phyloP scores from a whole-genome alignment of 2,329 filamentous ascomycete genomes.

The Claviceps digitariae region DNA sequence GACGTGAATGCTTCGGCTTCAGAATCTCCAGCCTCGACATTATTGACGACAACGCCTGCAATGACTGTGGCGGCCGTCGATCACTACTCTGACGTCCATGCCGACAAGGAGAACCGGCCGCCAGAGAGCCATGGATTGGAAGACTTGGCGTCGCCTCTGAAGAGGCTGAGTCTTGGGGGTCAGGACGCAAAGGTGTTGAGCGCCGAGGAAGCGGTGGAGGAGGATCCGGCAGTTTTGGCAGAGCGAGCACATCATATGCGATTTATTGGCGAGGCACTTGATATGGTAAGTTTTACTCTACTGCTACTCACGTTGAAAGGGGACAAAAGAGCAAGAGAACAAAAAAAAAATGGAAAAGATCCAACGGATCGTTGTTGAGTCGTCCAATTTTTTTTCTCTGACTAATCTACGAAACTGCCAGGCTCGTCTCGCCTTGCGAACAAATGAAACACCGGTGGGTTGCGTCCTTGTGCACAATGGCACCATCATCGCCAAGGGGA shows the following conservation, averaged over 20 bases:
- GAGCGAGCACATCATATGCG: slow-evolving; percentile 23
- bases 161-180: slow-evolving; percentile 10
- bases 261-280: slow-evolving; percentile 77
- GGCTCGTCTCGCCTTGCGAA: slow-evolving; percentile 73
- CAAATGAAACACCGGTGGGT: slow-evolving; percentile 89
- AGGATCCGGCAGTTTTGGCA: slow-evolving; percentile 17
- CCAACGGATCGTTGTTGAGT: neutral
- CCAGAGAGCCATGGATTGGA: slow-evolving; percentile 2
- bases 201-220: neutral
- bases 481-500: slow-evolving; percentile 71
- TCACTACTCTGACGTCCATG: neutral
- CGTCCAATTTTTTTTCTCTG: neutral
- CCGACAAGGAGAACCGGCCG: slow-evolving; percentile 19
- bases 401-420: slow-evolving; percentile 19
- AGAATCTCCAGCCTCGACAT: slow-evolving; percentile 2
- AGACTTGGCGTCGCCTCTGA: slow-evolving; percentile 7
- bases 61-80: slow-evolving; percentile 7
- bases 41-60: neutral
- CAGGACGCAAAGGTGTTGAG: neutral
- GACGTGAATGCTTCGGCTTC: slow-evolving; percentile 3
- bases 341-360: no score
- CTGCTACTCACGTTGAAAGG: no score
- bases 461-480: slow-evolving; percentile 80
- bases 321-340: no score
- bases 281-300: slow-evolving; percentile 49